Conservation (phyloP, 805 yeast species). For the Priceomyces castillae region DNA sequence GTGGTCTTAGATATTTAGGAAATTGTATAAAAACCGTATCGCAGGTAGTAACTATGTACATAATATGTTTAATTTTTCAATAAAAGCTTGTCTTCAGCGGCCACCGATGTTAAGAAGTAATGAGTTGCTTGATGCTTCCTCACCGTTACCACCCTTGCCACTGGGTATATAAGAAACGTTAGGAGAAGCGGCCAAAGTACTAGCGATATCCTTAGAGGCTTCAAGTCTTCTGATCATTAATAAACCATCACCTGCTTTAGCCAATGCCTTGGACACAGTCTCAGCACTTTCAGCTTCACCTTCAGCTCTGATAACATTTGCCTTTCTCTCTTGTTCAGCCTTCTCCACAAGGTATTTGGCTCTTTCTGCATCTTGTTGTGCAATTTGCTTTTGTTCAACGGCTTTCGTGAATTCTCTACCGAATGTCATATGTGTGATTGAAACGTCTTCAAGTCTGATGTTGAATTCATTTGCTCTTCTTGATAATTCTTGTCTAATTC, state of each 20-base stretch:
- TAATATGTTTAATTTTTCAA: not conserved
- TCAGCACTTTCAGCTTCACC: conserved; percentile 99
- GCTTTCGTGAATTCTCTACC: conserved; percentile 97
- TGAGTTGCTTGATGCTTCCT: conserved; percentile 46
- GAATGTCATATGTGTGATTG: conserved; percentile 96
- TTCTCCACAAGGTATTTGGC: conserved; percentile 90
- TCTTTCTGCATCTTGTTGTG: conserved; percentile 98
- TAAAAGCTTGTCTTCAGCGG: not conserved
- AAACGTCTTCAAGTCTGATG: conserved; percentile 91
- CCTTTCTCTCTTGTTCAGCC: conserved; percentile 97
- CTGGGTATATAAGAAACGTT: conserved; percentile 88
- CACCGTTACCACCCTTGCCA: conserved; percentile 30
- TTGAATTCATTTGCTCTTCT: conserved; percentile 84
- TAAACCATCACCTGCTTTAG: conserved; percentile 94
- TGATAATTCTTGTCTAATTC: conserved; percentile 82
- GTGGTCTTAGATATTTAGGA: conserved; percentile 25
- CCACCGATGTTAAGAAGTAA: conserved; percentile 62
- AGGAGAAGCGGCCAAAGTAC: conserved; percentile 75
- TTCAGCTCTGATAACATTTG: conserved; percentile 93
- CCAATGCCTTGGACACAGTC: conserved; percentile 84
- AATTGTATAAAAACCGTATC: conserved; percentile 4
- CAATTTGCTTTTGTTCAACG: conserved; percentile 97
- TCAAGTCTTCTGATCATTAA: conserved; percentile 91
- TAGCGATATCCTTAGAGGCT: conserved; percentile 94
- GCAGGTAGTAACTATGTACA: conserved; percentile 7